Evolutionary conservation across 176 grass and related monocot species (phyloP), one percentile per base, ranked within the genome.

Genomic region (Zea mays): DNA sequence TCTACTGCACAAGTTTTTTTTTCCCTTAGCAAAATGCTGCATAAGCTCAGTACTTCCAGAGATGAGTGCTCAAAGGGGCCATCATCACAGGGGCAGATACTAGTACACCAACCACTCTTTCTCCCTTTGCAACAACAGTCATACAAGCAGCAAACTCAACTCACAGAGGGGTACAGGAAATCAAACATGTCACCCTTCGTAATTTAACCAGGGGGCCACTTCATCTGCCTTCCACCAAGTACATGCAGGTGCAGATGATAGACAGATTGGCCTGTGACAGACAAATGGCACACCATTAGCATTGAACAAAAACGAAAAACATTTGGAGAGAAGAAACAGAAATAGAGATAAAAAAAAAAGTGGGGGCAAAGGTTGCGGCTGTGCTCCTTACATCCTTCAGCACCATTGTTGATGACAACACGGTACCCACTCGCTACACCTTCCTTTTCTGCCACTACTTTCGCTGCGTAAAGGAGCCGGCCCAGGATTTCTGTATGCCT

Each of bases 391-490:
- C 94, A 94, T 86, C 82, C 94, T 85, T 86, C 66, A 78, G 87
- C 59, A 40, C 94, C 94, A 77, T 86, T 97, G 84, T 97, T 97
- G 49, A 97, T 97, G 56, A 92, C 91, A 0, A 97, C 79, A 20
- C 95, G 86, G 48, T 72, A 97, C 42, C 91, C 89, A 80, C 92
- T 78, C 36, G 65, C 77, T 48, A 97, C 35, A 11, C 95, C 91
- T 94, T 94, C 95, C 74, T 97, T 97, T 80, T 92, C 89, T 0
- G 91, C 95, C 37, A 97, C 95, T 54, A 97, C 61, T 79, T 92
- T 97, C 0, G 87, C 87, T 2, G 82, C 82, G 15, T 88, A 94
- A 66, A 97, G 95, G 75, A 94, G 91, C 27, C 91, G 86, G 3
- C 95, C 89, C 70, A 97, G 83, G 87, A 97, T 85, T 47, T 94